Percentiles rank a stretch among this genome's conserved stretches.
These are phyloP conservation scores for Axilococcus clingmanii DNA, from an alignment of 139 green algal genomes.

Conservation along the genomic window DNA sequence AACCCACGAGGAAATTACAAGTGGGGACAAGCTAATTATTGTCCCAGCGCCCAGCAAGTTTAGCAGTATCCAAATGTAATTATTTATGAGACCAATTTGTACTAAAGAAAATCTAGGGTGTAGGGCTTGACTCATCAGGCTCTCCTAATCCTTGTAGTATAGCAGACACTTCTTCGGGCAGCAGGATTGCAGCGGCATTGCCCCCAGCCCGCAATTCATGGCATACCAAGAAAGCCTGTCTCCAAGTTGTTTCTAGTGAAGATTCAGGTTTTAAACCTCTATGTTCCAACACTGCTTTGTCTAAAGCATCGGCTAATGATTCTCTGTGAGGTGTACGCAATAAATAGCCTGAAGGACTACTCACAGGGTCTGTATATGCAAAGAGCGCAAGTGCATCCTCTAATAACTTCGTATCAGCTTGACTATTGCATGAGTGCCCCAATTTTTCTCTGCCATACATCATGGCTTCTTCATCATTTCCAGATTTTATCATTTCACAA, in stretches of 20 bases:
- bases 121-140: too few relatives aligned
- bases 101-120: neutral
- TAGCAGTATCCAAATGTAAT: neutral
- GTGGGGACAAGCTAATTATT: neutral
- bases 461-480: conserved; percentile 40
- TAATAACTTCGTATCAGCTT: conserved; percentile 22
- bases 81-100: conserved; percentile 1
- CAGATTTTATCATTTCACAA: conserved; percentile 47
- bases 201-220: conserved; percentile 6
- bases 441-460: conserved; percentile 31
- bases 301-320: conserved; percentile 41
- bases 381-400: conserved; percentile 54
- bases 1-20: conserved; percentile 17
- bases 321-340: conserved; percentile 23
- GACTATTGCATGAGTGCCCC: neutral
- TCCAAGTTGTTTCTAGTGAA: conserved; percentile 6
- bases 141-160: conserved; percentile 2
- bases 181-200: conserved; percentile 11
- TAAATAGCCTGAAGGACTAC: conserved; percentile 44
- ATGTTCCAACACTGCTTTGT: conserved; percentile 37
- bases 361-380: conserved; percentile 47
- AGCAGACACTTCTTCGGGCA: conserved; percentile 9
- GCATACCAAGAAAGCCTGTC: conserved; percentile 6
- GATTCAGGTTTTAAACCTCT: conserved; percentile 14
- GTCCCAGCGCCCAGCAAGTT: conserved; percentile 14